Evolutionary conservation across 2,329 filamentous ascomycete species (phyloP), one percentile per base, ranked within the genome.

Genomic region (Colletotrichum gigasporum): DNA sequence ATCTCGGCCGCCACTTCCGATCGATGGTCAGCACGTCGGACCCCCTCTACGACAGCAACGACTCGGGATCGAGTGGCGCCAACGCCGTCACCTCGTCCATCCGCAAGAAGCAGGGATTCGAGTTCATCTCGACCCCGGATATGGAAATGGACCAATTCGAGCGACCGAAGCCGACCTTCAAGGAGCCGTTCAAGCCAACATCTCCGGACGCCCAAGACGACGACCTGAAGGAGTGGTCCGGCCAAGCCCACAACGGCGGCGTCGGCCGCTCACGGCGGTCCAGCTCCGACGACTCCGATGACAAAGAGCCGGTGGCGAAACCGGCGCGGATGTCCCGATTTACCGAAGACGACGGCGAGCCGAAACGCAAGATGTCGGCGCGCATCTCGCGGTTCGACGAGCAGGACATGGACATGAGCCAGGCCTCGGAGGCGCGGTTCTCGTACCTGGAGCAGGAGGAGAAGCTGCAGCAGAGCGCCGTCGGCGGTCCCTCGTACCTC

Each of bases 1-100:
- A 75, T 60, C 71, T 79, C 28, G 66, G 65, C 16, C 48, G 66
- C 12, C 67, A 69, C 57, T 73, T 71, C 61, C 65, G 66, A 4
- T 53, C 60, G 6, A 53, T 68, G 51, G 59, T 56, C 35, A 55
- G 34, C 50, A 65, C 62, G 5, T 44, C 62, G 5, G 62, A 65
- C n/a, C 26, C 48, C 2, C 35, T 62, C 4, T 61, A 61, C 28
- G 16, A 51, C 10, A 54, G 32, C 18, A 50, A 20, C 5, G 34
- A 30, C 35, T 62, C 62, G 14, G 45, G 30, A 12, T 24, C 53
- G 6, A 56, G 53, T 14, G 41, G 12, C 39, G 20, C 42, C 14
- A 61, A 64, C 16, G 41, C 24, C 2, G 8, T 65, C 16, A 32
- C 56, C 2, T 65, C 56, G 8, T 44, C 56, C 1, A 50, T 65